These are phyloP conservation scores for Prunus persica DNA, from an alignment of 306 rosid species.

Conservation along the genomic window DNA sequence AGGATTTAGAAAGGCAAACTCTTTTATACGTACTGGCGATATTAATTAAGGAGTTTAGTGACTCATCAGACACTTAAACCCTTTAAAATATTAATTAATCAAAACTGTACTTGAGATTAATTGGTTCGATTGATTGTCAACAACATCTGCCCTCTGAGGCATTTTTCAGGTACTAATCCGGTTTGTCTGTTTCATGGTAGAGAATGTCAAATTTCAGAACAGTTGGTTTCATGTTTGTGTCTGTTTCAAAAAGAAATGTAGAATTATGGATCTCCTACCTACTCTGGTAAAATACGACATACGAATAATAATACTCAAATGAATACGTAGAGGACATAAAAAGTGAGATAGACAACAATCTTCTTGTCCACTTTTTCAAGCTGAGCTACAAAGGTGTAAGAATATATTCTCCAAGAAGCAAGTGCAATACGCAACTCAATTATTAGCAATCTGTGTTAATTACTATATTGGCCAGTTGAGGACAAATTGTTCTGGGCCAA, in stretches of 20 bases:
- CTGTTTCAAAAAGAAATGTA: not conserved
- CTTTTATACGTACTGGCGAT: conserved; percentile 1
- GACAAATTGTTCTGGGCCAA: not conserved
- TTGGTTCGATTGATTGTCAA: conserved; percentile 16
- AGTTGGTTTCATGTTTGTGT: not conserved
- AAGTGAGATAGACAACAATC: not conserved
- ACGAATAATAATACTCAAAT: not conserved
- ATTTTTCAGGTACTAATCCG: conserved; percentile 27
- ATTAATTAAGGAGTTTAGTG: conserved; percentile 39
- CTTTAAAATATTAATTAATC: conserved; percentile 13
- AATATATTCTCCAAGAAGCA: not conserved
- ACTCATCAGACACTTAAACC: conserved; percentile 59
- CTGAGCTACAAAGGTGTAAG: not conserved
- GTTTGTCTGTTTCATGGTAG: not conserved
- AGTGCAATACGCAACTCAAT: not conserved
- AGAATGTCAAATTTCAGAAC: conserved; percentile 1
- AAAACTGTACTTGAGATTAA: conserved; percentile 18
- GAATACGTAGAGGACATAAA: not conserved
- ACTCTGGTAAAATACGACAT: not conserved
- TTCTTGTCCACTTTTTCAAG: conserved; percentile 1
- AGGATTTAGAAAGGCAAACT: conserved; percentile 12
- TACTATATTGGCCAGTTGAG: not conserved
- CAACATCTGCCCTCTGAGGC: conserved; percentile 18
- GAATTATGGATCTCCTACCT: not conserved
- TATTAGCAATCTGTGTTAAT: not conserved